phyloP scores from a whole-genome alignment of 2,329 filamentous ascomycete species.

The Fusarium napiforme region DNA sequence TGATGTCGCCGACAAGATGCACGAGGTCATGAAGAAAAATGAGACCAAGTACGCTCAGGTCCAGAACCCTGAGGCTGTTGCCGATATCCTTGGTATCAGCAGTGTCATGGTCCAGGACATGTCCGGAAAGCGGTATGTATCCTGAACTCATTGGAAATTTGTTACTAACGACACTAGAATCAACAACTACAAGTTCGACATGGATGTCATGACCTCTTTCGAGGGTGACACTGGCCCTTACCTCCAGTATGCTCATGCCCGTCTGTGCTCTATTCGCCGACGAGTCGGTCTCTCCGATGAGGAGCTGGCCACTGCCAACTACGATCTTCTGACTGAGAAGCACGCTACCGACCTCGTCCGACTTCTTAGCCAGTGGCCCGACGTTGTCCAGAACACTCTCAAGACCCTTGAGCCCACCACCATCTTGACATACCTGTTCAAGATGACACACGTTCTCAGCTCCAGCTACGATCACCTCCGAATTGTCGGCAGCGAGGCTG shows the following conservation, averaged over 20 bases:
- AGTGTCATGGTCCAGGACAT: slow-evolving; percentile 99
- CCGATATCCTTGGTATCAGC: slow-evolving; percentile 91
- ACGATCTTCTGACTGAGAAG: slow-evolving; percentile 74
- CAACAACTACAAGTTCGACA: slow-evolving; percentile 78
- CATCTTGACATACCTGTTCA: slow-evolving; percentile 74
- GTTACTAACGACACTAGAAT: slow-evolving; percentile 53
- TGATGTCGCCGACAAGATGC: slow-evolving; percentile 93
- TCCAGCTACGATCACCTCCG: slow-evolving; percentile 84
- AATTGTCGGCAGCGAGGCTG: slow-evolving; percentile 81
- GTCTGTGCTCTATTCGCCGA: slow-evolving; percentile 72
- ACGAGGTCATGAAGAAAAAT: slow-evolving; percentile 95
- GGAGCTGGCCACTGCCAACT: slow-evolving; percentile 71
- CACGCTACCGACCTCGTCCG: slow-evolving; percentile 80
- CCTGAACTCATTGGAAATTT: rapidly evolving
- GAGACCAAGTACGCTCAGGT: slow-evolving; percentile 90
- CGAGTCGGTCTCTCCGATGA: slow-evolving; percentile 64
- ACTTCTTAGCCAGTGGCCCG: slow-evolving; percentile 84
- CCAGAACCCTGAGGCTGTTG: slow-evolving; percentile 80
- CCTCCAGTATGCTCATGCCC: slow-evolving; percentile 84
- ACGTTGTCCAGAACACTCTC: slow-evolving; percentile 84
- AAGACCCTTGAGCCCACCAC: slow-evolving; percentile 81
- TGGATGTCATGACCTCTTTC: slow-evolving; percentile 84
- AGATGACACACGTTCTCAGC: slow-evolving; percentile 84
- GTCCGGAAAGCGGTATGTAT: slow-evolving; percentile 83
- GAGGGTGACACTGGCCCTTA: slow-evolving; percentile 89